These are phyloP conservation scores for Podosphaera fusca DNA, from an alignment of 2,329 filamentous ascomycete species.

Conservation along the genomic window DNA sequence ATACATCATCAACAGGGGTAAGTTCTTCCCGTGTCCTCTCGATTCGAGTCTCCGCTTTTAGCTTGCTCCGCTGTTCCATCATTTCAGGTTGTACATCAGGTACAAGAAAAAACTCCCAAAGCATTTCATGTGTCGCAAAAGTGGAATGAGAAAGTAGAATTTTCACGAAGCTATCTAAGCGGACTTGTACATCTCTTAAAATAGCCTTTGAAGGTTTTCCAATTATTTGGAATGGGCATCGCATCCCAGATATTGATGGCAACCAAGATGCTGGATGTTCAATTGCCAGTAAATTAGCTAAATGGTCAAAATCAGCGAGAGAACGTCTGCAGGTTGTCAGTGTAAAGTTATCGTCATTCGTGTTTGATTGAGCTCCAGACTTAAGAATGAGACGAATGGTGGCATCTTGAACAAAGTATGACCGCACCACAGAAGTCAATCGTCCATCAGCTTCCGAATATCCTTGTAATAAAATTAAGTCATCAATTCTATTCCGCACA, in stretches of 20 bases:
- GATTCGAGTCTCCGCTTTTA: constrained; percentile 61
- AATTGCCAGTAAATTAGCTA: constrained; percentile 58
- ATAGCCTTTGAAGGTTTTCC: constrained; percentile 76
- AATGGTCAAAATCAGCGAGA: constrained; percentile 71
- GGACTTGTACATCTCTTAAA: constrained; percentile 66
- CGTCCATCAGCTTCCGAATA: constrained; percentile 49
- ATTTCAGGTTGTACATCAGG: constrained; percentile 77
- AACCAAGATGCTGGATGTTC: constrained; percentile 95
- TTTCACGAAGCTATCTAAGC: constrained; percentile 70
- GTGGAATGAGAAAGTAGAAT: constrained; percentile 74
- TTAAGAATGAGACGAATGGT: constrained; percentile 85
- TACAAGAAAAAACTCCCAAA: constrained; percentile 97
- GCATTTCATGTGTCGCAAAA: constrained; percentile 85
- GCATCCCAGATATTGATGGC: constrained; percentile 50
- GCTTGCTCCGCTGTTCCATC: constrained; percentile 68
- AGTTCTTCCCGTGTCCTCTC: constrained; percentile 82
- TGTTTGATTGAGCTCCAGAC: constrained; percentile 58
- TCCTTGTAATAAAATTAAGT: constrained; percentile 64
- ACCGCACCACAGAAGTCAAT: constrained; percentile 79
- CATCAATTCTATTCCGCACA: constrained; percentile 86
- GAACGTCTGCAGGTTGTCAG: constrained; percentile 86
- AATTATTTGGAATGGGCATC: constrained; percentile 80
- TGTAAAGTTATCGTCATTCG: constrained; percentile 52
- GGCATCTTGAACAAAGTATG: constrained; percentile 92
- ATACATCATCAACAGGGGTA: constrained; percentile 58